These are phyloP conservation scores for Linum tenue DNA, from an alignment of 345 rosid genomes.

Conservation along the genomic window DNA sequence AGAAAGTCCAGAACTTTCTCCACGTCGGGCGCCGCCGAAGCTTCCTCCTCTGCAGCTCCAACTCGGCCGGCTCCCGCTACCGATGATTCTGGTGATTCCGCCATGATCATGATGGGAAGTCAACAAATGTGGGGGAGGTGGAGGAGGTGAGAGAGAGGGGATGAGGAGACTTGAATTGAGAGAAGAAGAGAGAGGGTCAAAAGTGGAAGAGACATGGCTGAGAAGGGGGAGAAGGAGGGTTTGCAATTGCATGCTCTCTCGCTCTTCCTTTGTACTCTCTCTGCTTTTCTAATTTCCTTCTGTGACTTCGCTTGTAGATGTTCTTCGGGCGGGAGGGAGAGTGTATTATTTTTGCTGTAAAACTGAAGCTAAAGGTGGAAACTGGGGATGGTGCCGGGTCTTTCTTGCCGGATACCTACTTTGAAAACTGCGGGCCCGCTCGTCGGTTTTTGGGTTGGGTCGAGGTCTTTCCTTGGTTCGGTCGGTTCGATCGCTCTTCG, in stretches of 20 bases:
- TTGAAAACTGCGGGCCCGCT: conserved; percentile 14
- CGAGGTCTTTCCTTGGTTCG: too few species aligned
- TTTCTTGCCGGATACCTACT: conserved; percentile 52
- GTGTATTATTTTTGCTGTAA: conserved; percentile 24
- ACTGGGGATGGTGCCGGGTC: conserved; percentile 1
- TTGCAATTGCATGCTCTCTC: conserved; percentile 26
- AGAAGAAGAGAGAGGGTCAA: conserved; percentile 21
- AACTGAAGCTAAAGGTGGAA: conserved; percentile 33
- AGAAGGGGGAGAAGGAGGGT: neutral
- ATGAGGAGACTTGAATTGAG: neutral
- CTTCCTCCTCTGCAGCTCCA: conserved; percentile 5
- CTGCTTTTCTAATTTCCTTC: neutral
- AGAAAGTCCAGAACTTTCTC: conserved; percentile 56
- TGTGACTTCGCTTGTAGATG: too few species aligned
- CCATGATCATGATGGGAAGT: conserved; percentile 14
- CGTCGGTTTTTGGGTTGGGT: too few species aligned
- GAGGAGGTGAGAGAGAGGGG: conserved; percentile 4
- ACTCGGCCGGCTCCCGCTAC: neutral
- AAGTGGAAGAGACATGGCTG: conserved; percentile 24
- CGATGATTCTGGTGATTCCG: neutral
- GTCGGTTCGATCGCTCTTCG: too few species aligned
- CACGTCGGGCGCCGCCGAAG: conserved; percentile 22
- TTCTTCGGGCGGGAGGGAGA: neutral
- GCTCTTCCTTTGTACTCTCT: conserved; percentile 4
- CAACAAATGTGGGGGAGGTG: neutral